Base-by-base conservation (phyloP, 331 rosid genomes). In the Malus hybrid region DNA sequence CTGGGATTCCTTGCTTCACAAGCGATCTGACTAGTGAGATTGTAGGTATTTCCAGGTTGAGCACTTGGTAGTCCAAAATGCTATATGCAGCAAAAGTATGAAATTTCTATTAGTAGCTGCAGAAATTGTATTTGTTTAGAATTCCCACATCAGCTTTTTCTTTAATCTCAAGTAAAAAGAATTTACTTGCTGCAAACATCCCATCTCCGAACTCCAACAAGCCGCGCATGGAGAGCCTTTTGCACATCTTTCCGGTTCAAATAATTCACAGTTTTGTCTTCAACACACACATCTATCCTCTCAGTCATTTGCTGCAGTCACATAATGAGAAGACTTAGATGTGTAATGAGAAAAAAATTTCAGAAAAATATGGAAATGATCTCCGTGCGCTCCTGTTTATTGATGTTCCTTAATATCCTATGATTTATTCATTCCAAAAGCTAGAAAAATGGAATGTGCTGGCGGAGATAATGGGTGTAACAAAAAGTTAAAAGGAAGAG, bases 151-250 rank as follows among this genome's bases (percentile, higher is more conserved):
- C 64, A 59, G 32, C 12, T 59, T 59, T 59, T 42, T 42, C 63
- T 54, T 52, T 16, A 6, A 34, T 56, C 54, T 22, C 6, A 28
- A 60, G 33, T 15, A 18, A 44, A n/a, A 56, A 62, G 69, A 24
- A 77, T 82, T 84, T 89, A 93, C 98, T 77, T 81, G 97, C 92
- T 93, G 88, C 97, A 93, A 67, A 86, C 93, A 24, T 80, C 86
- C 96, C 93, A 89, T 77, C 64, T 85, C 18, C 71, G 83, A 8
- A 84, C 87, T 39, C 91, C 91, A 10, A 91, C 89, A 22, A 93
- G 87, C 65, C 76, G 84, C 36, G 98, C 96, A 76, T 89, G 93
- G 48, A 93, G 90, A 33, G 98, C 93, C 9, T 76, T 78, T 20
- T 80, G 91, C 73, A 91, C 97, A 39, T 89, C 92, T 79, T 78